phyloP scores from a whole-genome alignment of 139 green algal species.

The Chlorella sp. region DNA sequence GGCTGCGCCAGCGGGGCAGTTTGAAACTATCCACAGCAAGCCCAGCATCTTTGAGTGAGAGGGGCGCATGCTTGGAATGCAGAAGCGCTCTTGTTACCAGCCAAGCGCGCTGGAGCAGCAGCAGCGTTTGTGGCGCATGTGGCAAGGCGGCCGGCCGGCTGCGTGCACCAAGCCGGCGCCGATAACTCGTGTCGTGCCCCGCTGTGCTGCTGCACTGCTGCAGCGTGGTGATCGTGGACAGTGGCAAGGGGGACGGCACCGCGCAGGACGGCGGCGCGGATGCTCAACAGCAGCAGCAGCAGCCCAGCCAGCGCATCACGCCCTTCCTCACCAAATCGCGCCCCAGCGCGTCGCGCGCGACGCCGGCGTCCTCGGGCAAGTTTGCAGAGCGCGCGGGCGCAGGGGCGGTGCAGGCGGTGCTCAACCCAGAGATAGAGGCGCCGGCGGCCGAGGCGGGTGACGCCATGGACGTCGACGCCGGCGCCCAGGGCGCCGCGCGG shows the following conservation, averaged over 20 bases:
- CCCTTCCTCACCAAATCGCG: conserved; percentile 29
- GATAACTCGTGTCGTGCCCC: background rate
- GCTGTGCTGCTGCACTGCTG: background rate
- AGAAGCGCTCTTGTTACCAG: too few relatives aligned
- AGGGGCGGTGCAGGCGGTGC: conserved; percentile 6
- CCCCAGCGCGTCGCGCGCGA: background rate
- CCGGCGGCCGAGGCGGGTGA: background rate
- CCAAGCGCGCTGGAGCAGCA: too few relatives aligned
- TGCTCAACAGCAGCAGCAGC: background rate
- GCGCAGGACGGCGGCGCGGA: conserved; percentile 5
- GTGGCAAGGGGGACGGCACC: background rate
- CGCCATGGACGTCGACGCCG: conserved; percentile 17
- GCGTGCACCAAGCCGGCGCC: background rate
- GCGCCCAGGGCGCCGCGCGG: background rate
- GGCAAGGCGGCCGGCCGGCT: background rate
- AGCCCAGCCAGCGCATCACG: conserved; percentile 31
- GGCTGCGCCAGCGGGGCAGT: too few relatives aligned
- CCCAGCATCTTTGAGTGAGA: too few relatives aligned
- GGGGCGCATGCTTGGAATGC: too few relatives aligned
- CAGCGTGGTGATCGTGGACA: conserved; percentile 17
- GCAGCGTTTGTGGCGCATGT: background rate
- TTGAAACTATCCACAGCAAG: too few relatives aligned
- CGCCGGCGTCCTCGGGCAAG: conserved; percentile 16
- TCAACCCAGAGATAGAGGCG: conserved; percentile 26
- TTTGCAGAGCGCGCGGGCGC: conserved; percentile 25